These are phyloP conservation scores for Chimonanthus salicifolius DNA, from an alignment of 164 flowering plant species.

Conservation along the genomic window DNA sequence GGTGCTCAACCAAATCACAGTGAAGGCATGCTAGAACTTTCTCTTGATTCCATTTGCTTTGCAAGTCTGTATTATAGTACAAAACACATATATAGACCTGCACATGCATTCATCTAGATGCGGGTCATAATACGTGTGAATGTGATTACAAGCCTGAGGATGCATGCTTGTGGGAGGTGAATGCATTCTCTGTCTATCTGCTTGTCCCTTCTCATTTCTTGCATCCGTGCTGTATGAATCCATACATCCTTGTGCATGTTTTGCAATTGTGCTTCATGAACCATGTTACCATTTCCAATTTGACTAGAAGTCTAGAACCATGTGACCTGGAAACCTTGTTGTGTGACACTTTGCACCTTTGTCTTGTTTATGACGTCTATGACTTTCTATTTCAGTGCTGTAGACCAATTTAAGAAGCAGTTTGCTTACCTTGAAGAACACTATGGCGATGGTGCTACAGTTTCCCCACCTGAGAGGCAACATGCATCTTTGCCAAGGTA, in stretches of 20 bases:
- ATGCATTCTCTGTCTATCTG: not conserved
- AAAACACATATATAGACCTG: not conserved
- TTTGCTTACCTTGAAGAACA: constrained; percentile 96
- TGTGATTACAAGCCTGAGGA: not conserved
- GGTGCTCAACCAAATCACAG: too few species aligned
- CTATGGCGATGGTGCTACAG: constrained; percentile 71
- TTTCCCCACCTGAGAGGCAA: constrained; percentile 84
- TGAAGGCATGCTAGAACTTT: too few species aligned
- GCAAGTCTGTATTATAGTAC: not conserved
- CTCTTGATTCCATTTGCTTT: too few species aligned
- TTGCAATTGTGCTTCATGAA: not conserved
- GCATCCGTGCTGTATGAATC: not conserved
- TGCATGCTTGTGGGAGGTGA: not conserved
- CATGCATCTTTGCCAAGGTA: constrained; percentile 97
- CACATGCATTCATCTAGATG: not conserved
- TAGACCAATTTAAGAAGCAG: constrained; percentile 97
- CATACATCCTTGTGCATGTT: not conserved
- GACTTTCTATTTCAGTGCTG: constrained; percentile 60
- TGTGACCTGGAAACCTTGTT: not conserved
- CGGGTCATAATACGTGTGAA: not conserved
- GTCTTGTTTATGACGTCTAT: not conserved
- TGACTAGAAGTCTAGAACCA: not conserved
- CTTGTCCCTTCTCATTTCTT: not conserved
- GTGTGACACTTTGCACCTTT: not conserved
- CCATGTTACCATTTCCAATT: not conserved